Conservation (phyloP, 257 asterid species). For the Vinca minor region DNA sequence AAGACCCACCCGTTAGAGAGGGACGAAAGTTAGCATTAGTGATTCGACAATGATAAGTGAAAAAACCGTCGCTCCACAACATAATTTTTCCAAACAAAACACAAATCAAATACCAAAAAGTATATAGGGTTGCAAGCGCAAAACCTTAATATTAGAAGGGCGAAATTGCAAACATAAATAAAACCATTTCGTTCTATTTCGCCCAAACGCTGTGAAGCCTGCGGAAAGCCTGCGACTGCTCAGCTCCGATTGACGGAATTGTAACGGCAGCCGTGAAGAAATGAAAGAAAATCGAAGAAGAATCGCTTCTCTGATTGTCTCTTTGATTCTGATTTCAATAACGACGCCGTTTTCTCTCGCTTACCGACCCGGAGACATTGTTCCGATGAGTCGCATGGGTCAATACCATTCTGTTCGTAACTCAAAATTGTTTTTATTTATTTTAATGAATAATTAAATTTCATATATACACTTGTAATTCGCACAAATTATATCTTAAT, state of each 20-base stretch:
- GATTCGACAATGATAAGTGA: too few relatives aligned
- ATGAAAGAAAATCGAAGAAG: slow-evolving; percentile 34
- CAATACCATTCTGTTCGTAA: slow-evolving; percentile 69
- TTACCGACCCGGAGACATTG: slow-evolving; percentile 81
- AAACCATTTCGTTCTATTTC: background rate
- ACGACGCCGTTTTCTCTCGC: slow-evolving; percentile 35
- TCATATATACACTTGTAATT: background rate
- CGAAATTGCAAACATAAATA: background rate
- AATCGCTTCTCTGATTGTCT: slow-evolving; percentile 21
- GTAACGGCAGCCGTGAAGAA: background rate
- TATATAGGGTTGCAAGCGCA: background rate
- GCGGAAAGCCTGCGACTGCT: background rate
- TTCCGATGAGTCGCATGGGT: slow-evolving; percentile 90
- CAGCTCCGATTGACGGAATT: background rate
- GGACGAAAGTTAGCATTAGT: too few relatives aligned
- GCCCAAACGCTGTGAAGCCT: too few relatives aligned
- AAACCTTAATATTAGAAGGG: background rate
- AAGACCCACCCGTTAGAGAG: too few relatives aligned
- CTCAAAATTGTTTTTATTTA: too few relatives aligned
- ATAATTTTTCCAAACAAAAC: too few relatives aligned
- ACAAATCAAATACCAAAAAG: too few relatives aligned
- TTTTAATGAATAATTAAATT: too few relatives aligned
- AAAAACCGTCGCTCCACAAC: too few relatives aligned
- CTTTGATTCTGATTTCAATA: slow-evolving; percentile 34
- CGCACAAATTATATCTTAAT: background rate